phyloP scores from a whole-genome alignment of 2,329 filamentous ascomycete species.

The Xylariaceae sp. region DNA sequence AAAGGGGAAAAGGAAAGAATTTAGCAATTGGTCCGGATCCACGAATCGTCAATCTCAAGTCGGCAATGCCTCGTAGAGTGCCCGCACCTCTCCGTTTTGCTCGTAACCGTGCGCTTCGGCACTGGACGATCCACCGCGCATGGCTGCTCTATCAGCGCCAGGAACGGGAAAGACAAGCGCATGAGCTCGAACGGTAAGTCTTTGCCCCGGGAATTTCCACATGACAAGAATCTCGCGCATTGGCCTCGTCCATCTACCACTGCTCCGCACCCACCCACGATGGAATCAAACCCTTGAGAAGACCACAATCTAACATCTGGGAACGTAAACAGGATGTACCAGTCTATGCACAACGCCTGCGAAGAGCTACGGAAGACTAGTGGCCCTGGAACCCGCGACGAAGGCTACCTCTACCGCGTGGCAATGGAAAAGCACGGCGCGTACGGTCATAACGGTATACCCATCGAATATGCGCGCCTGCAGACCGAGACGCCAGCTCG shows the following conservation, averaged over 20 bases:
- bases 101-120: conserved; percentile 79
- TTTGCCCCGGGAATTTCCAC: conserved; percentile 38
- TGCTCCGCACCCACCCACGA: neutral
- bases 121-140: conserved; percentile 98
- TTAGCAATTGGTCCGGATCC: conserved; percentile 34
- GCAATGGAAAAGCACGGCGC: conserved; percentile 89
- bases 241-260: neutral
- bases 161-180: conserved; percentile 58
- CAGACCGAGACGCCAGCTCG: conserved; percentile 78
- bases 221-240: neutral
- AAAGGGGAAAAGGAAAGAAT: conserved; percentile 26
- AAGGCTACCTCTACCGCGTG: conserved; percentile 75
- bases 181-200: conserved; percentile 62
- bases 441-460: conserved; percentile 67
- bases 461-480: conserved; percentile 83
- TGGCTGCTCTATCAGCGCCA: conserved; percentile 78
- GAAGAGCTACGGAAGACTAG: conserved; percentile 69
- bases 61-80: conserved; percentile 48
- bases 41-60: conserved; percentile 44
- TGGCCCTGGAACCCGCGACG: conserved; percentile 53
- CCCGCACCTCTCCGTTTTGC: conserved; percentile 78
- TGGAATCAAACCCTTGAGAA: neutral
- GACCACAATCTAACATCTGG: neutral
- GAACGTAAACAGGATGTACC: conserved; percentile 54
- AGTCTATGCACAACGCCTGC: conserved; percentile 78